Evolutionary conservation across 805 yeast species (phyloP).

Genomic region (Komagataella kurtzmanii): DNA sequence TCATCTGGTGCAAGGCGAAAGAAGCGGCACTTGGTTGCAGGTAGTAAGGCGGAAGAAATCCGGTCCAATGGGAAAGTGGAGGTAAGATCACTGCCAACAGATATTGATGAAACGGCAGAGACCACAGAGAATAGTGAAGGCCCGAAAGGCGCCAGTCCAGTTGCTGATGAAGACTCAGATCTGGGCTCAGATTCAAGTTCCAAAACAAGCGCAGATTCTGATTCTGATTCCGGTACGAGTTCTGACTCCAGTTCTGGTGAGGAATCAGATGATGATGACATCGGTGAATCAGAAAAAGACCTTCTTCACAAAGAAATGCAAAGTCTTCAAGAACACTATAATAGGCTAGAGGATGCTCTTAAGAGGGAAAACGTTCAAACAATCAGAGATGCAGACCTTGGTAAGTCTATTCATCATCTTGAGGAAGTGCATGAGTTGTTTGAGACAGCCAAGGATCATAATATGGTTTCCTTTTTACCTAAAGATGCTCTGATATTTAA

Average conservation of each 20-base stretch:
- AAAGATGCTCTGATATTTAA: neutral
- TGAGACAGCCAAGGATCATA: neutral
- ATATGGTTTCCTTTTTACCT: neutral
- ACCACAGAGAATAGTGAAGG: neutral
- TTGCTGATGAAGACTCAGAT: neutral
- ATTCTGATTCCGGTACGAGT: neutral
- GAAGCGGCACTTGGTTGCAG: neutral
- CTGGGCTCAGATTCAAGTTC: neutral
- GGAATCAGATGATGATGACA: neutral
- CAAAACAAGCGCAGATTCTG: neutral
- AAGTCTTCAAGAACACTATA: neutral
- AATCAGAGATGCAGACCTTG: neutral
- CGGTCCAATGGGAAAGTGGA: neutral
- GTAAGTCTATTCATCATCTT: neutral
- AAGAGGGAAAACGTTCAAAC: neutral
- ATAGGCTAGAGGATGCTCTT: neutral
- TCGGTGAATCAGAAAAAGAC: neutral
- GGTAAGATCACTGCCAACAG: neutral
- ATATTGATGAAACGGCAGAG: neutral
- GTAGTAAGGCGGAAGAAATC: neutral
- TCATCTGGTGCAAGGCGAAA: neutral
- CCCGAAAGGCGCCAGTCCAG: neutral
- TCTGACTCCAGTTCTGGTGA: neutral
- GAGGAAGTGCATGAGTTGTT: neutral
- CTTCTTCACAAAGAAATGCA: neutral